Conservation (phyloP, 2,329 filamentous ascomycete genomes). For the Xylaria multiplex region DNA sequence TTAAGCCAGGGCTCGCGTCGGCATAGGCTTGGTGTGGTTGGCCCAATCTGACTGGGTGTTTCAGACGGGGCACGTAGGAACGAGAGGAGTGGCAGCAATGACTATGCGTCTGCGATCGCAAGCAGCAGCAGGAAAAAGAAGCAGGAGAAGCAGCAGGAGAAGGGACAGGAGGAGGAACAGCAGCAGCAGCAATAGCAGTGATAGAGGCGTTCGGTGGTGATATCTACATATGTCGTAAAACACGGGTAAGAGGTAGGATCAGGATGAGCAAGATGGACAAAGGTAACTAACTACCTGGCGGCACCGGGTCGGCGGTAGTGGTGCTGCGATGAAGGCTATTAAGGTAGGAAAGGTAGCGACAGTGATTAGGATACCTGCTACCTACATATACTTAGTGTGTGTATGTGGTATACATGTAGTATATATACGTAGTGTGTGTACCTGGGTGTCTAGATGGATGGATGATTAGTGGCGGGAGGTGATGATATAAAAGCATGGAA, state of each 20-base stretch:
- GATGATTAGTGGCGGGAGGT: conserved; percentile 20
- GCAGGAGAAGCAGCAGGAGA: neutral
- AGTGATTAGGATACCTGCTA: neutral
- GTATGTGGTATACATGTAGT: no score
- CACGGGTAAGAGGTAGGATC: no score
- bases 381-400: no score
- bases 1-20: conserved; percentile 30
- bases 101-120: conserved; percentile 6
- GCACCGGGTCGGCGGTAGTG: neutral
- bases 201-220: conserved; percentile 10
- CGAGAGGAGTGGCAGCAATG: conserved; percentile 22
- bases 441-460: neutral
- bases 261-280: conserved; percentile 4
- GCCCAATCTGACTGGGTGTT: conserved; percentile 30
- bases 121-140: conserved; percentile 4
- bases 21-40: conserved; percentile 21
- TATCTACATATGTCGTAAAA: neutral
- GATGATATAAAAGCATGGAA: conserved; percentile 21
- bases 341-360: neutral
- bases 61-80: conserved; percentile 33
- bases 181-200: neutral
- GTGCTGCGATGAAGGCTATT: neutral
- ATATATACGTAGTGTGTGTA: no score
- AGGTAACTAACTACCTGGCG: conserved; percentile 10
- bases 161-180: neutral